phyloP scores from a whole-genome alignment of 2,329 filamentous ascomycete genomes.

The Alternaria ventricosa region DNA sequence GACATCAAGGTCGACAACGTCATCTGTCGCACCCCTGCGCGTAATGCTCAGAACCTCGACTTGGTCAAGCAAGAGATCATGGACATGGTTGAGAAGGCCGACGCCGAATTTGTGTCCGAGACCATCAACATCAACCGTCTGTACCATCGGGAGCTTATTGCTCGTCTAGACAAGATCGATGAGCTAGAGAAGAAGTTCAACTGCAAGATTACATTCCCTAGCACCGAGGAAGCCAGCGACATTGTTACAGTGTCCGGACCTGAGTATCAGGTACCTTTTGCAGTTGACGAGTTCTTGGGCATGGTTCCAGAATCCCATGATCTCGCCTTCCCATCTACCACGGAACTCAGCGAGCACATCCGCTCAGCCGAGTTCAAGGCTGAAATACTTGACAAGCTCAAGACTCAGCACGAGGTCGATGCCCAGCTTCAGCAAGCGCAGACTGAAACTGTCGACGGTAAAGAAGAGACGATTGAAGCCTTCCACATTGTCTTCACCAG shows the following conservation, averaged over 20 bases:
- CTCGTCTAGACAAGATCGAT: conserved; percentile 86
- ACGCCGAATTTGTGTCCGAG: conserved; percentile 96
- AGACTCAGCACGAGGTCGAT: conserved; percentile 90
- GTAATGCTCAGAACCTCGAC: conserved; percentile 95
- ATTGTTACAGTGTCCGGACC: conserved; percentile 94
- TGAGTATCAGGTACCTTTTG: conserved; percentile 97
- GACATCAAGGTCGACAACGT: conserved; percentile 99
- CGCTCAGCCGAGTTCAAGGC: conserved; percentile 80
- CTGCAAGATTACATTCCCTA: conserved; percentile 98
- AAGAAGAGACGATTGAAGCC: conserved; percentile 54
- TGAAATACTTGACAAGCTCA: conserved; percentile 83
- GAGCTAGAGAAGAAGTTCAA: conserved; percentile 99
- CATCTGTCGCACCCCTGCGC: conserved; percentile 94
- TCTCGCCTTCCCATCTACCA: conserved; percentile 78
- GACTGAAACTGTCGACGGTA: conserved; percentile 49
- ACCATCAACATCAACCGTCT: conserved; percentile 92
- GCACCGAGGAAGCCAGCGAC: conserved; percentile 95
- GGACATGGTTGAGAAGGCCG: conserved; percentile 98
- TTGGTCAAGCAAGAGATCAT: conserved; percentile 98
- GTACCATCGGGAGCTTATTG: conserved; percentile 92
- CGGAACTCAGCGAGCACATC: conserved; percentile 80
- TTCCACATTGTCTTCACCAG: conserved; percentile 75
- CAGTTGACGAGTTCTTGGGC: conserved; percentile 92
- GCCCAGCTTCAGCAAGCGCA: conserved; percentile 69
- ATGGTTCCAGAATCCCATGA: conserved; percentile 98